These are phyloP conservation scores for Arthrobotrys iridis DNA, from an alignment of 2,329 filamentous ascomycete species.

Conservation along the genomic window DNA sequence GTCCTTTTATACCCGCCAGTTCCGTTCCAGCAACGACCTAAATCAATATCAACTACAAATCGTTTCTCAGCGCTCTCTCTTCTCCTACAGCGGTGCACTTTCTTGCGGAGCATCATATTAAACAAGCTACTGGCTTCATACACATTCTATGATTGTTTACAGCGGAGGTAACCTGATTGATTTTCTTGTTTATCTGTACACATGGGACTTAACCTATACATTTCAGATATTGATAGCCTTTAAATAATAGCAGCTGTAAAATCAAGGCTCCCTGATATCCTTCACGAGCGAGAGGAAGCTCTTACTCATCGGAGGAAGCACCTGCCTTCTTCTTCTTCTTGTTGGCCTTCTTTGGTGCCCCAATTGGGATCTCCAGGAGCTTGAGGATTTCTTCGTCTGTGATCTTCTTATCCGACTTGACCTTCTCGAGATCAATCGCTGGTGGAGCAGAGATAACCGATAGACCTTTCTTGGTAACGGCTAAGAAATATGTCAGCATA, in stretches of 20 bases:
- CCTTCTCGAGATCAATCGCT: constrained; percentile 78
- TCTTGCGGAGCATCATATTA: too few species aligned
- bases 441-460: constrained; percentile 83
- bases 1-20: constrained; percentile 43
- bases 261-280: not conserved
- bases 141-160: constrained; percentile 12
- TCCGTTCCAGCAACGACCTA: constrained; percentile 11
- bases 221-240: constrained; percentile 8
- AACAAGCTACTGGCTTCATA: not conserved
- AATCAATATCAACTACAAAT: constrained; percentile 29
- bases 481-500: constrained; percentile 65
- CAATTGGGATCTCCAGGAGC: constrained; percentile 87
- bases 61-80: constrained; percentile 2
- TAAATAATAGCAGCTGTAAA: constrained; percentile 3
- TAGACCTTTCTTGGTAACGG: constrained; percentile 96
- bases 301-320: constrained; percentile 38
- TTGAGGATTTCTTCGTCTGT: constrained; percentile 93
- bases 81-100: constrained; percentile 6
- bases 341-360: constrained; percentile 84
- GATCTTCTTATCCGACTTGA: constrained; percentile 98
- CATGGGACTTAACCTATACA: constrained; percentile 23
- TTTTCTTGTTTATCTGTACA: constrained; percentile 52
- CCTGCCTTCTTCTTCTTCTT: constrained; percentile 88
- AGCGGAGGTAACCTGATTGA: constrained; percentile 36
- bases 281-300: not conserved